These are phyloP conservation scores for Gaeumannomyces tritici DNA, from an alignment of 2,329 filamentous ascomycete species.

Conservation along the genomic window DNA sequence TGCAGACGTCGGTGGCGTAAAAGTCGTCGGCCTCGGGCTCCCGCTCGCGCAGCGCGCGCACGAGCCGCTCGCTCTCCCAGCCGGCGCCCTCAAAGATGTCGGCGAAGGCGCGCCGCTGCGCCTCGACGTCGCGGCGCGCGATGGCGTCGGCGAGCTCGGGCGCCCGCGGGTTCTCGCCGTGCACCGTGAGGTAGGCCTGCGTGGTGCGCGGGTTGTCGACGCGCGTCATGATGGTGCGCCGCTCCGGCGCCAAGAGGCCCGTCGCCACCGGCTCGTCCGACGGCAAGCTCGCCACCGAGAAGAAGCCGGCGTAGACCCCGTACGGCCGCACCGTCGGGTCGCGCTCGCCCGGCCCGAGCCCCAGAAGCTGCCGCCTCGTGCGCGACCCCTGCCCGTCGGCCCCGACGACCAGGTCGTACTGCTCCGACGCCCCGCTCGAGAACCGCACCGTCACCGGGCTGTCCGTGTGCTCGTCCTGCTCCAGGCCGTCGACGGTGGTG, in stretches of 20 bases:
- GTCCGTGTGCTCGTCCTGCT: slow-evolving; percentile 12
- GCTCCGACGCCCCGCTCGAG: slow-evolving; percentile 27
- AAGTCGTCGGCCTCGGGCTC: slow-evolving; percentile 28
- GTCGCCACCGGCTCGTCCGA: slow-evolving; percentile 10
- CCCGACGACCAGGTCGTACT: slow-evolving; percentile 42
- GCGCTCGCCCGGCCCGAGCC: slow-evolving; percentile 4
- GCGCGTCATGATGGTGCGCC: slow-evolving; percentile 26
- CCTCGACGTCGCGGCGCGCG: slow-evolving; percentile 19
- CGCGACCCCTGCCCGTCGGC: slow-evolving; percentile 43
- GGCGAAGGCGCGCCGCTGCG: slow-evolving; percentile 27
- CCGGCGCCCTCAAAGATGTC: slow-evolving; percentile 27
- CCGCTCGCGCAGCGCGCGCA: slow-evolving; percentile 29
- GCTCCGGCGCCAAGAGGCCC: slow-evolving; percentile 14
- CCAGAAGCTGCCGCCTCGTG: slow-evolving; percentile 27
- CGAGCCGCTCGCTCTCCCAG: slow-evolving; percentile 27
- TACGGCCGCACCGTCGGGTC: slow-evolving; percentile 10
- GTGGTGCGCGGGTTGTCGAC: slow-evolving; percentile 24
- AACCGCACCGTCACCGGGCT: slow-evolving; percentile 18
- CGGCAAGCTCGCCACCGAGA: slow-evolving; percentile 11
- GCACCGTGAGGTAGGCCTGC: slow-evolving; percentile 27
- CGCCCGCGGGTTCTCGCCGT: slow-evolving; percentile 8
- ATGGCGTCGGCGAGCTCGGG: slow-evolving; percentile 17
- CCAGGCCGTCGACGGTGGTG: slow-evolving; percentile 14
- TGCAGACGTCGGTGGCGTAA: slow-evolving; percentile 32
- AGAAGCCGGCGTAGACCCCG: slow-evolving; percentile 20